Evolutionary conservation across 2,329 filamentous ascomycete species (phyloP).

Genomic region (Dothideomycetes sp.): DNA sequence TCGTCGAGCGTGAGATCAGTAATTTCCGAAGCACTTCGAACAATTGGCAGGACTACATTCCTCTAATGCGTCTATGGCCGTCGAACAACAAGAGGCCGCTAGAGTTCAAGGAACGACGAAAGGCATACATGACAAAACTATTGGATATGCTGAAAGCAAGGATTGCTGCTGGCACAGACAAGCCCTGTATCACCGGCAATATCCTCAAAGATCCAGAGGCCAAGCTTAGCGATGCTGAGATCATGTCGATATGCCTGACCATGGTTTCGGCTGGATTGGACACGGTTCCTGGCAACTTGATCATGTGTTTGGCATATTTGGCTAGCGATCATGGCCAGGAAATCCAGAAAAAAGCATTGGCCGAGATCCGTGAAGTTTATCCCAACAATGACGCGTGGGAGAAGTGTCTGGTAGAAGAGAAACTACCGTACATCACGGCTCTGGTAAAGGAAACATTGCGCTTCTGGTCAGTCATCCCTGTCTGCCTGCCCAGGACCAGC

Average conservation of each 20-base stretch:
- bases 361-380: constrained; percentile 62
- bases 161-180: constrained; percentile 54
- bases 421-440: constrained; percentile 66
- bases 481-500: constrained; percentile 63
- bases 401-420: constrained; percentile 62
- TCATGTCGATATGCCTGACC: constrained; percentile 72
- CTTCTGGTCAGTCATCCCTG: constrained; percentile 71
- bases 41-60: constrained; percentile 76
- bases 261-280: constrained; percentile 77
- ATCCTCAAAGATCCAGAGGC: constrained; percentile 62
- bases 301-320: constrained; percentile 71
- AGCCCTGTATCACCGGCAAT: constrained; percentile 60
- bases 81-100: constrained; percentile 53
- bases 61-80: constrained; percentile 57
- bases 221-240: constrained; percentile 60
- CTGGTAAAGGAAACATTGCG: constrained; percentile 70
- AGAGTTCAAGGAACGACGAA: constrained; percentile 58
- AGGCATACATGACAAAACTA: constrained; percentile 55
- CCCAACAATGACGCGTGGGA: constrained; percentile 70
- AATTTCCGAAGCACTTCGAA: constrained; percentile 72
- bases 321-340: constrained; percentile 57
- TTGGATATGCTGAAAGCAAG: constrained; percentile 51
- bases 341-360: constrained; percentile 60
- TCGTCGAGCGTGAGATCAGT: constrained; percentile 66
- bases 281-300: constrained; percentile 69